Evolutionary conservation across 495 filamentous ascomycete genomes (phyloP), one percentile per base, ranked within the genome.

Genomic region (Xylaria curta): DNA sequence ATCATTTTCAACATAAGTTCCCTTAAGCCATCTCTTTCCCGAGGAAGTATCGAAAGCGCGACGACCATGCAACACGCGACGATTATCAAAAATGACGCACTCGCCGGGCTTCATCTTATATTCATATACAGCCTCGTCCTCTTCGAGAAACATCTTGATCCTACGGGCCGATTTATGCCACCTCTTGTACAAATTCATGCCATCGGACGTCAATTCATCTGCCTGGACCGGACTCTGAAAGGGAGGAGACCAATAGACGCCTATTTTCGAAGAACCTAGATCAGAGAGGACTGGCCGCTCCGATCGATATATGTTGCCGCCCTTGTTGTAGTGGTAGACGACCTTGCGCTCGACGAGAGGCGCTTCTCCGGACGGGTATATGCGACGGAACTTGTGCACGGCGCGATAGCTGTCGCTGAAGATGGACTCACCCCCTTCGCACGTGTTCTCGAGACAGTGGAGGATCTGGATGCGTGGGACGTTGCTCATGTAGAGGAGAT

Each of bases 61-160:
- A 31, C 95, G 84, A 0, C 92, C 95, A 82, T 98, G 95, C 46
- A 95, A 77, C 5, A 95, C 82, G 9, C 94, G 85, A 28, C 89
- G 80, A 76, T 98, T 98, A 74, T 94, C 89, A 79, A 98, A 97
- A 19, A 98, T 87, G 36, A 92, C 93, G 73, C 92, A 95, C 69
- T 95, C 89, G 9, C 95, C 95, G 9, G 91, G 89, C 53, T 90
- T 78, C 72, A 98, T 78, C 78, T 90, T 92, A 54, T 92, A 81
- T 82, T 97, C 86, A 76, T 90, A 91, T 51, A 90, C 77, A 44
- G 85, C 87, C 0, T 80, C 71, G 6, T 84, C 71, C 0, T 80
- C 61, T 42, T 91, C 86, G 17, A 92, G 69, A 0, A 82, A 51
- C 0, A 69, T 46, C 40, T 83, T 77, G 80, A 94, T 85, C n/a